A percentile compares a stretch with the other conserved stretches of the same genome.
Conservation (phyloP, 257 asterid species). For the Ballota nigra region DNA sequence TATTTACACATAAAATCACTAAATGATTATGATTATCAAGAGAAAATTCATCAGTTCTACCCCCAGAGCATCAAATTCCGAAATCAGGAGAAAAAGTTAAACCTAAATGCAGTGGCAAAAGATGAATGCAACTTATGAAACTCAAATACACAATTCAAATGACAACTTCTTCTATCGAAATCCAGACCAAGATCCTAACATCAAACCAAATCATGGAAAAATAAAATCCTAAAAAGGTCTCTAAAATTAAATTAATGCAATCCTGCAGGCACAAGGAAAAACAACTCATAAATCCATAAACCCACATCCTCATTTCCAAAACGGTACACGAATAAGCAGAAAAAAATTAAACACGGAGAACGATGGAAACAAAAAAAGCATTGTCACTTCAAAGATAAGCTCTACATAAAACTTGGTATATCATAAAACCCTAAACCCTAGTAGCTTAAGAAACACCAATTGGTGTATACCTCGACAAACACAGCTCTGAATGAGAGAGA, state of each 20-base stretch:
- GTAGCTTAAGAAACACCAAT: neutral
- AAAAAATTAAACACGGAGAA: neutral
- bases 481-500: slow-evolving; percentile 5
- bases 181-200: neutral
- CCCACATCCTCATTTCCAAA: slow-evolving; percentile 4
- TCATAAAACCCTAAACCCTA: slow-evolving; percentile 63
- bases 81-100: neutral
- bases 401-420: neutral
- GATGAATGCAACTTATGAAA: neutral
- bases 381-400: neutral
- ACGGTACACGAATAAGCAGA: neutral
- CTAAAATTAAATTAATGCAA: neutral
- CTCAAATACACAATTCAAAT: neutral
- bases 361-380: neutral
- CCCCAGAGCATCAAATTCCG: neutral
- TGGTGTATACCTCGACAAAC: slow-evolving; percentile 22
- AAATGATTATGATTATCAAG: neutral
- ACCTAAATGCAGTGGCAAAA: neutral
- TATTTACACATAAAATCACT: neutral
- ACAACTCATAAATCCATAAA: slow-evolving; percentile 10
- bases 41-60: neutral
- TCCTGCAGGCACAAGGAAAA: neutral
- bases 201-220: neutral
- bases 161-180: neutral
- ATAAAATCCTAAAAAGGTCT: neutral